phyloP scores from a whole-genome alignment of 352 stramenopile species.

The Phytophthora multivora region DNA sequence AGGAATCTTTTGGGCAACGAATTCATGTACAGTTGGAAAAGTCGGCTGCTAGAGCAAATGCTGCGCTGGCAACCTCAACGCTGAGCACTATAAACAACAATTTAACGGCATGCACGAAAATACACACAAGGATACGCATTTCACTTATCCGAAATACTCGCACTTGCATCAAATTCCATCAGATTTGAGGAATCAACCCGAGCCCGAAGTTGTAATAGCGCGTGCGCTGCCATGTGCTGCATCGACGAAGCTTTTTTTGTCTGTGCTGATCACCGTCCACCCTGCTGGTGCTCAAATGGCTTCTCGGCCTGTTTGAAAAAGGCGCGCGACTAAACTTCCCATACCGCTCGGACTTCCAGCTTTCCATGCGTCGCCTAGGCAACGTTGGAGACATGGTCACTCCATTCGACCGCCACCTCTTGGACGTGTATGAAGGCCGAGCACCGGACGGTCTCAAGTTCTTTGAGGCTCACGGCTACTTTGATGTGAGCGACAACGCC shows the following conservation, averaged over 20 bases:
- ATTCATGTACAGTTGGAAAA: neutral
- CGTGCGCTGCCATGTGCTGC: conserved; percentile 15
- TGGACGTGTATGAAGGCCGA: conserved; percentile 60
- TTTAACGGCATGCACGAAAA: conserved; percentile 7
- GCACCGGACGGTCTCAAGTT: conserved; percentile 61
- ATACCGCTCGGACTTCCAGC: conserved; percentile 9
- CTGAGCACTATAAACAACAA: conserved; percentile 2
- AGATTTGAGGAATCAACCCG: conserved; percentile 20
- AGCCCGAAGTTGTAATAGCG: conserved; percentile 19
- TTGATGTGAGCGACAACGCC: conserved; percentile 66
- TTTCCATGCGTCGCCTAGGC: conserved; percentile 11
- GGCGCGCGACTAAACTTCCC: conserved; percentile 10
- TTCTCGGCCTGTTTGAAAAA: conserved; percentile 32
- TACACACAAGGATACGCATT: conserved; percentile 8
- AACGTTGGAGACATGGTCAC: conserved; percentile 26
- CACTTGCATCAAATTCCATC: neutral
- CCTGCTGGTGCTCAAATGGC: conserved; percentile 21
- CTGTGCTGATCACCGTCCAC: conserved; percentile 5
- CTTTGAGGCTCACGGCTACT: conserved; percentile 81
- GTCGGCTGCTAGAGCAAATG: too few relatives aligned
- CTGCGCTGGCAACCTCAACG: too few relatives aligned
- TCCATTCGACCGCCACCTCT: conserved; percentile 65
- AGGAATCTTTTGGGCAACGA: neutral
- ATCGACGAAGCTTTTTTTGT: conserved; percentile 30
- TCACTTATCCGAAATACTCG: conserved; percentile 10